Evolutionary conservation across 2,329 filamentous ascomycete genomes (phyloP), one percentile per base, ranked within the genome.

Genomic region (Chrysosporium queenslandicum): DNA sequence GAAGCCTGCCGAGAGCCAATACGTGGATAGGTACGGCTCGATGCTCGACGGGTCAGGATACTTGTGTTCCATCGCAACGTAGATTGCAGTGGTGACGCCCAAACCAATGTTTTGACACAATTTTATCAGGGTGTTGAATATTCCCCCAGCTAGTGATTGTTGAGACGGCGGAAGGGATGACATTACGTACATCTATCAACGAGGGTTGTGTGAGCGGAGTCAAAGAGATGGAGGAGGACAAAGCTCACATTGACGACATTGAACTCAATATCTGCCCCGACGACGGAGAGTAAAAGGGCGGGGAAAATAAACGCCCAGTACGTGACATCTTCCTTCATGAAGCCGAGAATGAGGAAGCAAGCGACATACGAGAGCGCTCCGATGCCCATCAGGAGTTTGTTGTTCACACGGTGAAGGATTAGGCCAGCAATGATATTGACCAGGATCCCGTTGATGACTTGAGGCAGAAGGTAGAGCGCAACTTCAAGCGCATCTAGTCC

Each of bases 111-210:
- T 56, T 29, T 23, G 57, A 46, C 76, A 77, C 2, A 85, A 69
- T 52, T 81, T 76, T 39, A 79, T 78, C 20, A 82, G 72, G 2
- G 83, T 85, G 63, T 85, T 83, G 60, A 86, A 81, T 37, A 87
- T 79, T 1, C 81, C 81, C 4, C 82, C 81, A 0, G 81, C 82
- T 12, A 85, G 75, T 0, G 79, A 80, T 58, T 86, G 81, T 57
- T 83, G 78, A n/a, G 77, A 71, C 1, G 70, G 64, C 0, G 81
- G 80, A 49, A 86, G 75, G 0, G 78, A 79, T 3, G 79, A 81
- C 73, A 85, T 79, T 50, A 86, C 81, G 57, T 85, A 86, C 76
- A 86, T 82, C 74, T 82, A 42, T 37, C 18, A 21, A 16, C n/a
- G n/a, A n/a, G n/a, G n/a, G n/a, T n/a, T n/a, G n/a, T n/a, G n/a